Evolutionary conservation across 371 early-diverging fungal species (phyloP).

Genomic region (Syncephalastrum racemosum): DNA sequence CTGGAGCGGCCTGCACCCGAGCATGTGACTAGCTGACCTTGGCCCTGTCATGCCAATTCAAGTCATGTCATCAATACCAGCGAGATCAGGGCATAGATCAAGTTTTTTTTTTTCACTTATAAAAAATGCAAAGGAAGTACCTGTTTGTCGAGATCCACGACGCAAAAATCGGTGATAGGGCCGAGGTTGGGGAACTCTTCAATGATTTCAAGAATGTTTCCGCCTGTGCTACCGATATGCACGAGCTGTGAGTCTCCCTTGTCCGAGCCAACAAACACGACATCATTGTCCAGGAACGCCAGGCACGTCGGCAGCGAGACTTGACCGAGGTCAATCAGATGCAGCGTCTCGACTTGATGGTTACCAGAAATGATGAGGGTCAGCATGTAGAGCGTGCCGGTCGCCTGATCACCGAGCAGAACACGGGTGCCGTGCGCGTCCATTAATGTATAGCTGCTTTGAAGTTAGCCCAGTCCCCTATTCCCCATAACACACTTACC

Average conservation of each 20-base stretch:
- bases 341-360: constrained; percentile 22
- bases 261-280: constrained; percentile 83
- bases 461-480: background rate
- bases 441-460: constrained; percentile 44
- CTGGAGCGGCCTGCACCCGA: constrained; percentile 81
- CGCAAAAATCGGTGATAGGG: constrained; percentile 85
- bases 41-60: constrained; percentile 30
- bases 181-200: constrained; percentile 77
- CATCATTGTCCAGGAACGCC: constrained; percentile 72
- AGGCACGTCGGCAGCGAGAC: constrained; percentile 70
- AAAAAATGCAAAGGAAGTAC: constrained; percentile 21
- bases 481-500: constrained; percentile 16
- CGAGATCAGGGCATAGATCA: no score
- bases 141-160: constrained; percentile 79
- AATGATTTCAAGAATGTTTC: constrained; percentile 39
- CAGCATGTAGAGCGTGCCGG: constrained; percentile 64
- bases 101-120: no score
- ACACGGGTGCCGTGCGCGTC: constrained; percentile 60
- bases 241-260: constrained; percentile 85
- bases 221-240: constrained; percentile 29
- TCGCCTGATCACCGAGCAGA: constrained; percentile 71
- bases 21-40: constrained; percentile 83
- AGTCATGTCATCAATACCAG: no score
- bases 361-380: constrained; percentile 19
- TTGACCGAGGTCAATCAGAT: constrained; percentile 27